Percentiles rank a stretch among this genome's conserved stretches.
Conservation (phyloP, 116 monocot genomes). For the Phalaenopsis hybrid region DNA sequence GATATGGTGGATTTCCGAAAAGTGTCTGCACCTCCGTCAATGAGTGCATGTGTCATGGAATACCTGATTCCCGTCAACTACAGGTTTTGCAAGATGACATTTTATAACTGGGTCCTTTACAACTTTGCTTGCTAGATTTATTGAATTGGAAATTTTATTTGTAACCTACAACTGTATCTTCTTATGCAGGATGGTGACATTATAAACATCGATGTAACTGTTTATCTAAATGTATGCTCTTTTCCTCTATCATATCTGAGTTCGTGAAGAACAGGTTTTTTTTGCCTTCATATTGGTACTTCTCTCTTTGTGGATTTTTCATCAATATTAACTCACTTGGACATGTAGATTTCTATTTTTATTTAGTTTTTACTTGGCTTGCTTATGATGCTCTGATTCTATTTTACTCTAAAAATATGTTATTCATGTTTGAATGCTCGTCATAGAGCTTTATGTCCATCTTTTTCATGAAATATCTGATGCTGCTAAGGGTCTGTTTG, state of each 20-base stretch:
- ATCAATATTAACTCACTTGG: background rate
- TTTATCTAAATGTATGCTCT: slow-evolving; percentile 88
- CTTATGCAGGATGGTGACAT: slow-evolving; percentile 97
- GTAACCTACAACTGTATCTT: slow-evolving; percentile 3
- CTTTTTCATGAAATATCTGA: background rate
- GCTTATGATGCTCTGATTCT: background rate
- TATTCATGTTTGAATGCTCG: background rate
- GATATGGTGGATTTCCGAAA: slow-evolving; percentile 97
- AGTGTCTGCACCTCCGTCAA: slow-evolving; percentile 99
- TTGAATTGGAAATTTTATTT: background rate
- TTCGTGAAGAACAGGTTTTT: background rate
- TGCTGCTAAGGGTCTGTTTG: background rate
- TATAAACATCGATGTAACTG: slow-evolving; percentile 98
- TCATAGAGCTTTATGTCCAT: background rate
- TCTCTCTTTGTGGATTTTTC: background rate
- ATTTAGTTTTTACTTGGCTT: background rate
- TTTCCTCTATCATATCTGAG: background rate
- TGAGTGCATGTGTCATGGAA: slow-evolving; percentile 99
- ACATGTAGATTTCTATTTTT: background rate
- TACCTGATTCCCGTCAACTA: slow-evolving; percentile 91
- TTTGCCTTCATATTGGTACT: background rate
- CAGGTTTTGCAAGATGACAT: slow-evolving; percentile 43
- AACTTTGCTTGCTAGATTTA: background rate
- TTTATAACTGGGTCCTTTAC: background rate
- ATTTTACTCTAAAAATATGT: background rate